Conservation (phyloP, 2,329 filamentous ascomycete species). For the Corniculantispora saksenae region DNA sequence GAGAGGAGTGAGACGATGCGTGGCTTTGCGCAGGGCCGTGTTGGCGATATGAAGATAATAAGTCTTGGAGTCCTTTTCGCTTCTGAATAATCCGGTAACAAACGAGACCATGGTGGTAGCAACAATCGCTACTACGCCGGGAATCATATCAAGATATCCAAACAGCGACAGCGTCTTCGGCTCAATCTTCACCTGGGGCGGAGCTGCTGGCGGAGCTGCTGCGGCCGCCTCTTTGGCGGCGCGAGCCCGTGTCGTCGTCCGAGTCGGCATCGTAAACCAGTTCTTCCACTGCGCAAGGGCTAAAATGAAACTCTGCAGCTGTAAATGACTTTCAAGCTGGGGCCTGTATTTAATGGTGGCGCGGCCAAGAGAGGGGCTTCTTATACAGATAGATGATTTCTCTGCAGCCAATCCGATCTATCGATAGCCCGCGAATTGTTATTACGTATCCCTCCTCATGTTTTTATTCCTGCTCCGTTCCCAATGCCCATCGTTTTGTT, state of each 20-base stretch:
- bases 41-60: slow-evolving; percentile 27
- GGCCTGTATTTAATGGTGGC: too few species aligned
- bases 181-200: slow-evolving; percentile 9
- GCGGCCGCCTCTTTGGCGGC: not conserved
- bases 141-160: slow-evolving; percentile 23
- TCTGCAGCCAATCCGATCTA: too few species aligned
- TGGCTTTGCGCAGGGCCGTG: slow-evolving; percentile 24
- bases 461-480: too few species aligned
- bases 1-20: slow-evolving; percentile 21
- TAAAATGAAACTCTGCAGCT: not conserved
- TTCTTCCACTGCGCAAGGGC: not conserved
- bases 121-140: slow-evolving; percentile 22
- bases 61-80: slow-evolving; percentile 23
- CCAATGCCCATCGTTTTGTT: too few species aligned
- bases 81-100: slow-evolving; percentile 22
- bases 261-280: not conserved
- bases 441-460: too few species aligned
- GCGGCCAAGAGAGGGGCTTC: too few species aligned
- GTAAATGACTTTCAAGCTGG: not conserved
- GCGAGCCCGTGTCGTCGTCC: slow-evolving; percentile 1
- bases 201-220: not conserved
- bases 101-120: slow-evolving; percentile 17
- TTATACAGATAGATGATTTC: too few species aligned
- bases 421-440: too few species aligned
- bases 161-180: slow-evolving; percentile 19